A percentile compares a stretch with the other conserved stretches of the same genome.
phyloP scores from a whole-genome alignment of 1,139 yeast genomes.

The Diutina sp. region DNA sequence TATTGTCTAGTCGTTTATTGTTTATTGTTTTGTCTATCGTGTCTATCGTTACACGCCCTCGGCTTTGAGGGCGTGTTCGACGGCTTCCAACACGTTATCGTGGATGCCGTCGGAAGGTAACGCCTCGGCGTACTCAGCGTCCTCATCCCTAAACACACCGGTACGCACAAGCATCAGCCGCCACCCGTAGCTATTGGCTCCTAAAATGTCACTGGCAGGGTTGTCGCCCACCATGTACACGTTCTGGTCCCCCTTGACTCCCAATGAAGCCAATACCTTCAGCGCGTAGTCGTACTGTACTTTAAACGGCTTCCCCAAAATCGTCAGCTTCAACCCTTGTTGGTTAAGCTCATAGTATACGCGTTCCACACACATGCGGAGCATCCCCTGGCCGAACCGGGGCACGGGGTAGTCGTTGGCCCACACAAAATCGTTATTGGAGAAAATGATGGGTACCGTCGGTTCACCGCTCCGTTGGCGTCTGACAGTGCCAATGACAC shows the following conservation, averaged over 20 bases:
- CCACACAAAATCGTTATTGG: constrained; percentile 85
- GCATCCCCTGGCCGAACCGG: constrained; percentile 90
- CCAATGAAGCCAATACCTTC: constrained; percentile 15
- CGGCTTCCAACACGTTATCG: constrained; percentile 36
- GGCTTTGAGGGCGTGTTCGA: constrained; percentile 16
- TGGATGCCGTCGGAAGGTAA: constrained; percentile 36
- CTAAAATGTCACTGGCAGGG: constrained; percentile 83
- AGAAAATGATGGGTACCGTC: constrained; percentile 66
- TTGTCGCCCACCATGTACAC: constrained; percentile 96
- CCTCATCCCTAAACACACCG: constrained; percentile 75
- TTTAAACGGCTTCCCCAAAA: constrained; percentile 76
- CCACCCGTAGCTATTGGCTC: constrained; percentile 87
- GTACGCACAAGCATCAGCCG: constrained; percentile 70
- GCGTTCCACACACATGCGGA: constrained; percentile 50
- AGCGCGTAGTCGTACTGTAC: constrained; percentile 76
- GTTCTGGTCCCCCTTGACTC: constrained; percentile 7
- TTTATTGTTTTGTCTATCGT: not conserved
- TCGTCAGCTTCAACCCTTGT: constrained; percentile 36
- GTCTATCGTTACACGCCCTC: not conserved
- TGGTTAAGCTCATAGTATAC: constrained; percentile 48
- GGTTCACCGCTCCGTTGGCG: constrained; percentile 25
- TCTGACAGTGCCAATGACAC: constrained; percentile 54
- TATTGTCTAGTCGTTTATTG: not conserved
- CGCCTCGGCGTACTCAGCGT: constrained; percentile 26
- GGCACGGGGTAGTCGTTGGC: constrained; percentile 73